Base-by-base conservation (phyloP, 192 early-diverging fungal genomes). In the Lobulomyces angularis region DNA sequence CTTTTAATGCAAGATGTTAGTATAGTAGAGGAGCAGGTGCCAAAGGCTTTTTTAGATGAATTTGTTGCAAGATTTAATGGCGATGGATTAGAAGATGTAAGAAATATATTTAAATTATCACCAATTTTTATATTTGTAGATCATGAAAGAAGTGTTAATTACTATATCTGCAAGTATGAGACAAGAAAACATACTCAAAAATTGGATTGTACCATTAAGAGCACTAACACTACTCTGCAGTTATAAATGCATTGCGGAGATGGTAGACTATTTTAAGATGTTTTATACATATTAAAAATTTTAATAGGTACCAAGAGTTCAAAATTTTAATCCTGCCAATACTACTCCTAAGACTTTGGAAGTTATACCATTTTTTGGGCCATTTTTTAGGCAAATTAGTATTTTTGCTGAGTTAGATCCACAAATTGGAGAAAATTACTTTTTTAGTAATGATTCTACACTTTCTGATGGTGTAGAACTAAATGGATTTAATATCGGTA, bases 291-390 rank as follows among this genome's bases (percentile, higher is more conserved):
- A 50, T 38, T 8, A 26, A 32, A n/a, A 27, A 21, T 33, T 8
- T 27, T 54, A 29, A 37, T 40, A 48, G 50, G 24, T 58, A n/a
- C 26, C 49, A 23, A 41, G 23, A 32, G 32, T 67, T 23, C 40
- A 51, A 16, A 64, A 60, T 27, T 84, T 74, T 59, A 65, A 78
- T 43, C 79, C 79, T 7, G 34, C 58, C 3, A 58, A 69, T 44
- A 42, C 53, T 0, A 59, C 54, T 5, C 74, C 80, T 0, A 55
- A 55, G 19, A 63, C 35, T 37, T 50, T 85, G 11, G 82, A 85
- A 44, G 40, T 71, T 2, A 34, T 68, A 8, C 74, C 81, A n/a
- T 51, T 86, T 23, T 58, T 90, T 0, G 87, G 87, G 2, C 82
- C 80, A 7, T 85, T 84, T 33, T 75, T 85, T 41, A 55, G 50